Evolutionary conservation across 2,329 filamentous ascomycete species (phyloP), one percentile per base, ranked within the genome.

Genomic region (Incumbomyces lentus): DNA sequence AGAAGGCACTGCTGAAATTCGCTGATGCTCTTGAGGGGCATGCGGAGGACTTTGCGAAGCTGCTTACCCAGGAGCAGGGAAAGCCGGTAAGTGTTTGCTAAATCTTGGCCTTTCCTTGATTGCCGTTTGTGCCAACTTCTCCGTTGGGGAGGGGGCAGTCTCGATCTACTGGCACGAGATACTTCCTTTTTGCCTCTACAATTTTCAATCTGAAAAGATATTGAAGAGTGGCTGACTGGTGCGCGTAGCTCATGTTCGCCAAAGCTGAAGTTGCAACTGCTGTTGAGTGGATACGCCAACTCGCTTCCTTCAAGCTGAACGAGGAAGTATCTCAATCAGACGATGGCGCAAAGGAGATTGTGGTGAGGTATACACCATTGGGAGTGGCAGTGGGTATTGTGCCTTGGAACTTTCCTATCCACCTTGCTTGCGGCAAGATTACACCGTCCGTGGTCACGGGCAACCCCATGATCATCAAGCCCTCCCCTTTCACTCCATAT

Each of bases 381-480:
- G 66, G 66, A 3, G 63, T 69, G 12, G 54, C 69, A 1, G 74
- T 66, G 11, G 77, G 71, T 48, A 79, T 80, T 53, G 72, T 74
- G 18, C 76, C 76, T 1, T 81, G 78, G 77, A 81, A 81, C 58
- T 80, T 61, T 51, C 65, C 67, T 3, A 49, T 67, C 10, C 42
- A 63, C 16, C 49, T 68, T 17, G 66, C 68, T 11, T 66, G 68
- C 43, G 64, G 73, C 39, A 80, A 80, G 59, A 66, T 75, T 31
- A 64, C 62, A 4, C 64, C 70, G 0, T 67, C 72, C 0, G 59
- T 77, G 2, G 59, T 75, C 18, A 73, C 74, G 0, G 74, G 72
- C 19, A 75, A 75, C 57, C 62, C 66, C n/a, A 62, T 78, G 16
- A 76, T 79, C 52, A 68, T 79, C 50, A 76, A 76, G 56, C 74